These are phyloP conservation scores for Saturnispora zaruensis DNA, from an alignment of 805 yeast genomes.

Conservation along the genomic window DNA sequence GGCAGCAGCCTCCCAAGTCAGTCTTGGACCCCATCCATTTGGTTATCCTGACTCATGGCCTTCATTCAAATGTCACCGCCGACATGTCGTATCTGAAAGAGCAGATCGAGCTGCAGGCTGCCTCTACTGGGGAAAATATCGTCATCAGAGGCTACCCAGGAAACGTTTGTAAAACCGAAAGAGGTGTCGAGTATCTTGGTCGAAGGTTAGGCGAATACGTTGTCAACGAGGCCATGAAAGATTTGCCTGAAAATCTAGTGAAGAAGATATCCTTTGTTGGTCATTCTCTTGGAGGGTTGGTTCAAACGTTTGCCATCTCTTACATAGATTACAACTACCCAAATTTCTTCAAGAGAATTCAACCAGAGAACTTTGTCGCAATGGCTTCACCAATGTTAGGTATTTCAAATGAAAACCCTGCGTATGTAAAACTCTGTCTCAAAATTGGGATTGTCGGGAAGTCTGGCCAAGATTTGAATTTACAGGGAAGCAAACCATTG, in stretches of 20 bases:
- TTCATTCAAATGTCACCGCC: slow-evolving; percentile 82
- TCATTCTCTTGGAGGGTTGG: slow-evolving; percentile 90
- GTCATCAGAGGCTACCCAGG: slow-evolving; percentile 77
- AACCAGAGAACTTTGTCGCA: slow-evolving; percentile 73
- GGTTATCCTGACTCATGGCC: slow-evolving; percentile 83
- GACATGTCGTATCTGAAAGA: slow-evolving; percentile 88
- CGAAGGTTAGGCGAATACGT: slow-evolving; percentile 69
- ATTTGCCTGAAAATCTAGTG: slow-evolving; percentile 3
- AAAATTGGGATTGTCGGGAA: slow-evolving; percentile 86
- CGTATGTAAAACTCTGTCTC: slow-evolving; percentile 72
- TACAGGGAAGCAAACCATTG: slow-evolving; percentile 52
- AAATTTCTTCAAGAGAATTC: slow-evolving; percentile 52
- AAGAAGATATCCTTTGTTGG: slow-evolving; percentile 75
- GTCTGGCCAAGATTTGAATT: slow-evolving; percentile 85
- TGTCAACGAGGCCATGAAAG: slow-evolving; percentile 36
- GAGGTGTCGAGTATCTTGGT: slow-evolving; percentile 82
- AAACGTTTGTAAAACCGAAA: slow-evolving; percentile 80
- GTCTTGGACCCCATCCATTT: slow-evolving; percentile 58
- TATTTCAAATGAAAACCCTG: slow-evolving; percentile 79
- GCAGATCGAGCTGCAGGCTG: slow-evolving; percentile 46
- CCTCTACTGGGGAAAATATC: slow-evolving; percentile 48
- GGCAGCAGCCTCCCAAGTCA: slow-evolving; percentile 60
- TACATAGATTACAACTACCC: slow-evolving; percentile 65
- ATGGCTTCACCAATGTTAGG: slow-evolving; percentile 89
- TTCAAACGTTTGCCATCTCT: slow-evolving; percentile 85